Conservation (phyloP, 1,139 yeast genomes). For the Debaryomyces subglobosus region DNA sequence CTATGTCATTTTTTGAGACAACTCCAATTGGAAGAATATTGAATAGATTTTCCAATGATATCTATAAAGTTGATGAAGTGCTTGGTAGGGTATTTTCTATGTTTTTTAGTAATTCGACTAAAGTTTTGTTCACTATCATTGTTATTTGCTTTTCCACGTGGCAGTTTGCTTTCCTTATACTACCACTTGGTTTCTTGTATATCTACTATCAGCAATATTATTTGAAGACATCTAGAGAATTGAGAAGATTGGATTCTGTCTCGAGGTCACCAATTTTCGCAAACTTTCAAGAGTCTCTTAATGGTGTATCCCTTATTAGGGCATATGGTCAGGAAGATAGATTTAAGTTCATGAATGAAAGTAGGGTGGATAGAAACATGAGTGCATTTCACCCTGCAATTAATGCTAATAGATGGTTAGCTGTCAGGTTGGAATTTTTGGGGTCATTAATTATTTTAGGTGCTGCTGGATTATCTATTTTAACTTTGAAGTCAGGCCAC, state of each 20-base stretch:
- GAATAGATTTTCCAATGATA: constrained; percentile 92
- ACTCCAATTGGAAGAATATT: constrained; percentile 95
- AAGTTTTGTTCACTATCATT: constrained; percentile 78
- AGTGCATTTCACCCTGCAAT: constrained; percentile 93
- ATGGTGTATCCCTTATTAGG: constrained; percentile 86
- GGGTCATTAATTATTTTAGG: constrained; percentile 87
- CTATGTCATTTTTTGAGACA: constrained; percentile 96
- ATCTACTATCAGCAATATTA: constrained; percentile 87
- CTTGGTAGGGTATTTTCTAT: constrained; percentile 82
- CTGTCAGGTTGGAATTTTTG: constrained; percentile 86
- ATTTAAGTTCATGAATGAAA: constrained; percentile 72
- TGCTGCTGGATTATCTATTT: constrained; percentile 79
- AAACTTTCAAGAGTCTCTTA: constrained; percentile 93
- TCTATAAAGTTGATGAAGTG: constrained; percentile 87
- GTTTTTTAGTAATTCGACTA: constrained; percentile 73
- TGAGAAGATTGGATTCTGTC: constrained; percentile 91
- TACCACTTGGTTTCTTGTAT: constrained; percentile 75
- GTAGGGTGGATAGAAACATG: constrained; percentile 82
- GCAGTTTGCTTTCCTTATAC: constrained; percentile 71
- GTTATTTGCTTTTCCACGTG: constrained; percentile 90
- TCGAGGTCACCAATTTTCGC: constrained; percentile 94
- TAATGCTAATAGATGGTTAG: constrained; percentile 95
- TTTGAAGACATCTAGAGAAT: constrained; percentile 86
- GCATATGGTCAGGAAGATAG: constrained; percentile 81
- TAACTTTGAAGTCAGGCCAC: constrained; percentile 65